phyloP scores from a whole-genome alignment of 108 stramenopile genomes.

The Aureococcus anophagefferens region DNA sequence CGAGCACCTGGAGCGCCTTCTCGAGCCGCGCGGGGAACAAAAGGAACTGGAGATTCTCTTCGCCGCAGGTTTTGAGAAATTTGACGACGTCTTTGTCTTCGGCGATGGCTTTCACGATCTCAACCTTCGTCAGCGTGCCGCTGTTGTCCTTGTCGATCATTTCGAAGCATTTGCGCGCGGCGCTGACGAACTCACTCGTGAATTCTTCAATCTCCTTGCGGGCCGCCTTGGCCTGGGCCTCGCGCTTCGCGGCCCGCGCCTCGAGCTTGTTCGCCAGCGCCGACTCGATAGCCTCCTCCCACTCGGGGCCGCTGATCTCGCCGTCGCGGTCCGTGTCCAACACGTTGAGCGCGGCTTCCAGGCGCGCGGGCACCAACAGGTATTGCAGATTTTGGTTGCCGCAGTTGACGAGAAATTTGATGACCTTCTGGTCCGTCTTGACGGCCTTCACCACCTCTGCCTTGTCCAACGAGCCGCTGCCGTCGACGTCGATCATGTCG shows the following conservation, averaged over 20 bases:
- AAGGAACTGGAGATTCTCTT: neutral
- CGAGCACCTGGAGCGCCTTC: neutral
- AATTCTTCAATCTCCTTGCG: neutral
- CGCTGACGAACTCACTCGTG: neutral
- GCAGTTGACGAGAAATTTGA: neutral
- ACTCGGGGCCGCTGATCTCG: neutral
- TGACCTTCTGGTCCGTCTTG: neutral
- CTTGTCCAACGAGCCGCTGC: neutral
- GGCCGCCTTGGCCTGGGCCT: neutral
- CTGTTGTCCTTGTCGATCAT: neutral
- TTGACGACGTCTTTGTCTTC: neutral
- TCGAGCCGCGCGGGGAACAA: neutral
- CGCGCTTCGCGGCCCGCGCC: neutral
- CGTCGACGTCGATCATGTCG: neutral
- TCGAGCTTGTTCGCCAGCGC: neutral
- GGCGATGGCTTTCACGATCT: neutral
- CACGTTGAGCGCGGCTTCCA: neutral
- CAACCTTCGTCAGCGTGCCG: neutral
- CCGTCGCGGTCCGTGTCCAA: neutral
- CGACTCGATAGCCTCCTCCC: neutral
- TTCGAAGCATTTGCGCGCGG: neutral
- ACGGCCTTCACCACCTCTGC: neutral
- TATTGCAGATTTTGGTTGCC: neutral
- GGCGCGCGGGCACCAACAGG: neutral
- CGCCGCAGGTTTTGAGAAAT: neutral